These are phyloP conservation scores for Fusarium sp. DNA, from an alignment of 2,329 filamentous ascomycete genomes.

Conservation along the genomic window DNA sequence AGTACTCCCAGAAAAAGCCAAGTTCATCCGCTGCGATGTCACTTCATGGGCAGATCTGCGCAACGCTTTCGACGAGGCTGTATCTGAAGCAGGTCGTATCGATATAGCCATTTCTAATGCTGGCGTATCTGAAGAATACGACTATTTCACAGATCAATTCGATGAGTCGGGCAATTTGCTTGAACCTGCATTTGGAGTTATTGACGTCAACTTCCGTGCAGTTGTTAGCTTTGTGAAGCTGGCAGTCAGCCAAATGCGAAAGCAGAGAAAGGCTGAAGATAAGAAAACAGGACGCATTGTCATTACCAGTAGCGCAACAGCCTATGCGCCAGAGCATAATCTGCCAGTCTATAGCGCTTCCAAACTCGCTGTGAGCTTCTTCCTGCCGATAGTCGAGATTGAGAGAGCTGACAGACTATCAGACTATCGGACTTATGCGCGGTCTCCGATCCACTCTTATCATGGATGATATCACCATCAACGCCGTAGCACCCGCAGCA, in stretches of 20 bases:
- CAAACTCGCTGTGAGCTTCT: not conserved
- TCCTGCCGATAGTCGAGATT: too few relatives aligned
- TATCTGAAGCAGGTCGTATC: not conserved
- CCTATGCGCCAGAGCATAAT: accelerated
- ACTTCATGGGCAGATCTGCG: too few relatives aligned
- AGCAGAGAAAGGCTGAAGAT: not conserved
- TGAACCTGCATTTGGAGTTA: not conserved
- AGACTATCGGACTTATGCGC: not conserved
- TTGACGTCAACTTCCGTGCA: not conserved
- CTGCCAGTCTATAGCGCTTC: too few relatives aligned
- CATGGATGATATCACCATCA: not conserved
- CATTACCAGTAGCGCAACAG: not conserved
- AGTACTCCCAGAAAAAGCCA: too few relatives aligned
- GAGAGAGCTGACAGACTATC: too few relatives aligned
- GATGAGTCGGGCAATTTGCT: not conserved
- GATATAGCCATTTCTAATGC: not conserved
- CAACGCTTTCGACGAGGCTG: too few relatives aligned
- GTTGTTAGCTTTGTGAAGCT: too few relatives aligned
- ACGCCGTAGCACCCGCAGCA: not conserved
- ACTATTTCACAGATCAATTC: not conserved
- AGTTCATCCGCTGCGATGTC: not conserved
- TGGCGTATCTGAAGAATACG: too few relatives aligned
- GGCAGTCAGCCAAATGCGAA: not conserved
- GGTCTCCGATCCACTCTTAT: not conserved
- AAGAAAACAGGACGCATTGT: too few relatives aligned